Evolutionary conservation across 2,329 filamentous ascomycete species (phyloP), one percentile per base, ranked within the genome.

Genomic region (Dichotomopilus funicola): DNA sequence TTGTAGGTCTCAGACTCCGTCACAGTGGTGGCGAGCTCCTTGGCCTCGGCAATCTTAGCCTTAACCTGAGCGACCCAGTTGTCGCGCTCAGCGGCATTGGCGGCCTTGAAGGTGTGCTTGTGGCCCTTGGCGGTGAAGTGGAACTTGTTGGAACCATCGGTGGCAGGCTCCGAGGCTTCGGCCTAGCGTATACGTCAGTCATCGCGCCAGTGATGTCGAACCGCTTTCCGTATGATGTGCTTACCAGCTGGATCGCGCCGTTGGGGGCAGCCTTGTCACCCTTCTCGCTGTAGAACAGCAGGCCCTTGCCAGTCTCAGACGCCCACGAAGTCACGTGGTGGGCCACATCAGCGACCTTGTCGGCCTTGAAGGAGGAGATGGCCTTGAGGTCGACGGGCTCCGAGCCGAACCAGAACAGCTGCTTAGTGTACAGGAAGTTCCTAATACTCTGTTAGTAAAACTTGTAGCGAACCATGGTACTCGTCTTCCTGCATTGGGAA

Each of bases 41-140:
- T 95, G 67, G 90, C 91, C 76, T 95, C 90, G 51, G 85, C 80
- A 52, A 88, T 82, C 79, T 91, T 89, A 67, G 81, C 75, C 82
- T 94, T 91, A 65, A 96, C 72, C 68, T 91, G 87, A 60, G 84
- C 76, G 66, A 95, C 83, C 94, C 94, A 97, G 80, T 88, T 89
- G 73, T 96, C 90, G 70, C 92, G 91, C 76, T 96, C 91, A 57
- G 83, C 77, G 49, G 81, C 66, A 66, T 69, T 86, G 66, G 77
- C 68, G 56, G 92, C 89, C 82, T 96, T 92, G 81, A 99, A 96
- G 59, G 82, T 82, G 81, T 96, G 91, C 84, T 96, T 95, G 76
- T 95, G 87, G 65, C 87, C 88, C 74, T 87, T 85, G 69, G 88
- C 75, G 70, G 86, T 89, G 79, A 97, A 88, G 68, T 84, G 78